Percentiles rank a stretch among this genome's conserved stretches.
Evolutionary conservation across 768 basidiomycete species (phyloP).

Genomic region (Psilocybe subaeruginosa): DNA sequence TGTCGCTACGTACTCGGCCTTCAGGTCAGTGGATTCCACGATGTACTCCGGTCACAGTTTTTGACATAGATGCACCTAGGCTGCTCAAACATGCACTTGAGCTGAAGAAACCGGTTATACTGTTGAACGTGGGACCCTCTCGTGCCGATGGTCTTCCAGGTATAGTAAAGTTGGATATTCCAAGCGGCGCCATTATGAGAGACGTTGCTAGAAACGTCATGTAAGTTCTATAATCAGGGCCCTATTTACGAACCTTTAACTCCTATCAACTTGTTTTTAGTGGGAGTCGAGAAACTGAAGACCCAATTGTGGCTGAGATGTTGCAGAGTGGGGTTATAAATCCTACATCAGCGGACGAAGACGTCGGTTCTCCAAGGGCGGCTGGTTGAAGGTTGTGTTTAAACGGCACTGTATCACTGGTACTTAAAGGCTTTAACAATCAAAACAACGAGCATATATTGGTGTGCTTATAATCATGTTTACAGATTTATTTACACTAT

Average conservation of each 20-base stretch:
- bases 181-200: slow-evolving; percentile 72
- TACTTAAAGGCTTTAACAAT: no score
- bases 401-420: neutral
- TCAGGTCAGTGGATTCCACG: slow-evolving; percentile 50
- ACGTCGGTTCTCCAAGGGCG: slow-evolving; percentile 24
- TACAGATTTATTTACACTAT: neutral
- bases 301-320: slow-evolving; percentile 53
- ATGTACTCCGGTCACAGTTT: slow-evolving; percentile 1
- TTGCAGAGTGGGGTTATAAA: slow-evolving; percentile 60
- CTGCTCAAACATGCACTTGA: slow-evolving; percentile 81
- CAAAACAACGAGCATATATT: no score
- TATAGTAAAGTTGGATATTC: slow-evolving; percentile 80
- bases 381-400: slow-evolving; percentile 20
- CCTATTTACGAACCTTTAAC: neutral
- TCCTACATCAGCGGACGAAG: slow-evolving; percentile 45
- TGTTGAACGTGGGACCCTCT: slow-evolving; percentile 88
- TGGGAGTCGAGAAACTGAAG: slow-evolving; percentile 42
- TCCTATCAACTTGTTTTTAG: slow-evolving; percentile 32
- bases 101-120: slow-evolving; percentile 73
- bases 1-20: slow-evolving; percentile 92
- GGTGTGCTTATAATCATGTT: neutral
- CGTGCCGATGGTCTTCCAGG: slow-evolving; percentile 74
- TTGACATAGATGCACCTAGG: slow-evolving; percentile 37
- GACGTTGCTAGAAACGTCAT: slow-evolving; percentile 62
- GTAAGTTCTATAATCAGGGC: slow-evolving; percentile 44